A percentile compares a stretch with the other conserved stretches of the same genome.
phyloP scores from a whole-genome alignment of 495 filamentous ascomycete genomes.

The Neurospora sp. region DNA sequence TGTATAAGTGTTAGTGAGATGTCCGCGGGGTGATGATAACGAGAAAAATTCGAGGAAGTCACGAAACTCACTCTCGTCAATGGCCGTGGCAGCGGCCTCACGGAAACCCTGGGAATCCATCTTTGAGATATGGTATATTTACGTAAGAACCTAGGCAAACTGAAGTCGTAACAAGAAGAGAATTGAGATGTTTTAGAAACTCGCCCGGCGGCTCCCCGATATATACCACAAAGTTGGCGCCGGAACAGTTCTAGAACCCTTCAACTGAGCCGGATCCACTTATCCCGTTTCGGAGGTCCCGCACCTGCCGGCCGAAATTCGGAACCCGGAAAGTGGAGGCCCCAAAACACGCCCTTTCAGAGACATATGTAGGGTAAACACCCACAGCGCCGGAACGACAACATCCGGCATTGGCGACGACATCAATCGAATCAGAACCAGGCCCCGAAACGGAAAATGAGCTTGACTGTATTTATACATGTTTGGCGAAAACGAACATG shows the following conservation, averaged over 20 bases:
- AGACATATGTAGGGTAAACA: background rate
- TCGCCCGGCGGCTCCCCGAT: background rate
- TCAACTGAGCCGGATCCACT: background rate
- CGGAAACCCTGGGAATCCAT: constrained; percentile 85
- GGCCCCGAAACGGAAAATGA: background rate
- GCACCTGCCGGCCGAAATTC: background rate
- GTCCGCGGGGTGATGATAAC: background rate
- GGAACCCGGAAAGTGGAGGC: background rate
- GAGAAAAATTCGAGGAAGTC: background rate
- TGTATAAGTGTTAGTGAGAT: constrained; percentile 19
- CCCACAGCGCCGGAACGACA: background rate
- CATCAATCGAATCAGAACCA: background rate
- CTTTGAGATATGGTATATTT: background rate
- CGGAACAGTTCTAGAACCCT: background rate
- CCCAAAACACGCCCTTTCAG: background rate
- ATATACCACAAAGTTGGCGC: background rate
- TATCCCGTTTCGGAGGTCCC: background rate
- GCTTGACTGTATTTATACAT: background rate
- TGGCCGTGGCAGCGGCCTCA: constrained; percentile 67
- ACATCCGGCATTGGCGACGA: background rate
- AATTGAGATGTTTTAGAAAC: background rate
- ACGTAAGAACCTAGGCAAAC: background rate
- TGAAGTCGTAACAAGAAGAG: background rate
- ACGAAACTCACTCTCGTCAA: constrained; percentile 69
- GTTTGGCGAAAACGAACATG: background rate